Conservation (phyloP, 305 asterid genomes). For the Solanum hybrid region DNA sequence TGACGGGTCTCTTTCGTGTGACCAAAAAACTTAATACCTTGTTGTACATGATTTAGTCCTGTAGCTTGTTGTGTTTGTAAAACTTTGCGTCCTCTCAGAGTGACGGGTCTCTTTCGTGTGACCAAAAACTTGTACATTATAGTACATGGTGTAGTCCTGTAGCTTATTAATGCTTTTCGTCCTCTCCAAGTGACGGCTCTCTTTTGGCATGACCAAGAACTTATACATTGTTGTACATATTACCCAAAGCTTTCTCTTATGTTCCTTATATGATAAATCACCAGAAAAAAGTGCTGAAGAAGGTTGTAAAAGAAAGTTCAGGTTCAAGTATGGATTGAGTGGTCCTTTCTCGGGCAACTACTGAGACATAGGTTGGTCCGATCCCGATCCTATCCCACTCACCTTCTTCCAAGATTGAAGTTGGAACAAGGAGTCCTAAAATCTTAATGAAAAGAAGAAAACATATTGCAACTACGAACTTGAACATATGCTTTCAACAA, state of each 20-base stretch:
- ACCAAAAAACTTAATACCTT: neutral
- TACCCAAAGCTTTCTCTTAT: neutral
- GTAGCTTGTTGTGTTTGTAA: neutral
- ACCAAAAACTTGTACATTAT: neutral
- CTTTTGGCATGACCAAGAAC: neutral
- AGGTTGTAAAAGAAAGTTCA: neutral
- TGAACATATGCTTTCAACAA: neutral
- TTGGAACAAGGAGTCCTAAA: neutral
- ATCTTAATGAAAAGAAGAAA: neutral
- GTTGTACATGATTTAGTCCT: neutral
- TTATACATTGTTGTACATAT: conserved; percentile 2
- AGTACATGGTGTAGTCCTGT: neutral
- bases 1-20: conserved; percentile 5
- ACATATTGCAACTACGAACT: neutral
- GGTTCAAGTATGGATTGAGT: neutral
- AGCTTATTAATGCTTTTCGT: neutral
- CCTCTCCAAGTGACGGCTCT: neutral
- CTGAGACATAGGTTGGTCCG: neutral
- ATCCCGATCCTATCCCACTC: neutral
- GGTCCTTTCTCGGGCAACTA: neutral
- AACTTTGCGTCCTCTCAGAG: conserved; percentile 6
- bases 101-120: conserved; percentile 7
- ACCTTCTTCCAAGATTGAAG: neutral
- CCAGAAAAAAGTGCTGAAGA: neutral
- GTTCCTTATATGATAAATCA: neutral